phyloP scores from a whole-genome alignment of 306 rosid species.

The Trichosanthes truncata region DNA sequence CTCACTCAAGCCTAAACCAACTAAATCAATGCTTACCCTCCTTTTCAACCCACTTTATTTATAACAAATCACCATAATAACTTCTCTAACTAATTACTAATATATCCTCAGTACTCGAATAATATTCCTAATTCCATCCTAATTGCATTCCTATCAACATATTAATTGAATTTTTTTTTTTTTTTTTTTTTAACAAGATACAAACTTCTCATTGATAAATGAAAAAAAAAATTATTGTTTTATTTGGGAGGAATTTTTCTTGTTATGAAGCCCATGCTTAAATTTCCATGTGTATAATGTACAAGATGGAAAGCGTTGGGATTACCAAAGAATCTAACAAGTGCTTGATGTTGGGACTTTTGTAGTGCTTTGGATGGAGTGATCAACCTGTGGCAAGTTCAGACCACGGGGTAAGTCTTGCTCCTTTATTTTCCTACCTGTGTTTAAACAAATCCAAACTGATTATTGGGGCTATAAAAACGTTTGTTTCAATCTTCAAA shows the following conservation, averaged over 20 bases:
- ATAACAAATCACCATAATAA: too few relatives aligned
- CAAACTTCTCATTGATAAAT: background rate
- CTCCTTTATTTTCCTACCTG: background rate
- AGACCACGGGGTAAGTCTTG: conserved; percentile 36
- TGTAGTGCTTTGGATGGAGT: conserved; percentile 80
- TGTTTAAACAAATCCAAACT: background rate
- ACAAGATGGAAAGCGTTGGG: background rate
- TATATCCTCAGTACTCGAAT: background rate
- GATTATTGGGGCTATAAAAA: background rate
- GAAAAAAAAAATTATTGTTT: background rate
- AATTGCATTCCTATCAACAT: background rate
- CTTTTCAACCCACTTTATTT: too few relatives aligned
- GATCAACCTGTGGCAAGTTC: conserved; percentile 68
- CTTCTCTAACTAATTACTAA: too few relatives aligned
- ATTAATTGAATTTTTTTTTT: too few relatives aligned
- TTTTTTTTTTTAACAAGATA: too few relatives aligned
- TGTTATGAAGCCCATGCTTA: background rate
- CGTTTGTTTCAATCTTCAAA: background rate
- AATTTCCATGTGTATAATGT: background rate
- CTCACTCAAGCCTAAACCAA: background rate
- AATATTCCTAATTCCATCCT: background rate
- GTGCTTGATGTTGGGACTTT: conserved; percentile 4
- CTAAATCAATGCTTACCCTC: background rate
- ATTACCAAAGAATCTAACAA: background rate
- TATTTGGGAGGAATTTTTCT: background rate